These are phyloP conservation scores for Mycosarcoma maydis DNA, from an alignment of 1,284 basidiomycete genomes.

Conservation along the genomic window DNA sequence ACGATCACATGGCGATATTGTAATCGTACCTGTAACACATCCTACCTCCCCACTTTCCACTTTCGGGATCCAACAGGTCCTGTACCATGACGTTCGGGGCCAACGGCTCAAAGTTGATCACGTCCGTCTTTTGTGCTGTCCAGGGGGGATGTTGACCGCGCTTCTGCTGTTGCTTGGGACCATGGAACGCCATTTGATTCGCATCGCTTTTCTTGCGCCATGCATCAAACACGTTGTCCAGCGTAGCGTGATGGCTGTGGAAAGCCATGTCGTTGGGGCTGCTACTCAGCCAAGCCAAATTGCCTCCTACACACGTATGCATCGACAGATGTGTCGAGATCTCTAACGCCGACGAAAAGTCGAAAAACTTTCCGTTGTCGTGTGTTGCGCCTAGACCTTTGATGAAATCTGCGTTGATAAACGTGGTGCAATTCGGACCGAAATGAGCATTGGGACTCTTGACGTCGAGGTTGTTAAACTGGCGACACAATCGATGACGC, in stretches of 20 bases:
- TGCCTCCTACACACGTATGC: slow-evolving; percentile 34
- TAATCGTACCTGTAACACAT: slow-evolving; percentile 42
- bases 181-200: slow-evolving; percentile 26
- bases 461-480: slow-evolving; percentile 35
- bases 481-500: slow-evolving; percentile 29
- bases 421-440: slow-evolving; percentile 30
- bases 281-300: slow-evolving; percentile 27
- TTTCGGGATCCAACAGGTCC: slow-evolving; percentile 27
- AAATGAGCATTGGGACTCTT: slow-evolving; percentile 12
- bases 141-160: slow-evolving; percentile 10
- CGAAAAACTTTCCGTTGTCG: slow-evolving; percentile 25
- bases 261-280: slow-evolving; percentile 23
- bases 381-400: slow-evolving; percentile 13
- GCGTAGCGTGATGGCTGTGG: slow-evolving; percentile 7
- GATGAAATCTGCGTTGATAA: slow-evolving; percentile 23
- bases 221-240: slow-evolving; percentile 12
- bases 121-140: slow-evolving; percentile 18
- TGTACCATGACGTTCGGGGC: slow-evolving; percentile 18
- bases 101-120: slow-evolving; percentile 29
- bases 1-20: slow-evolving; percentile 4
- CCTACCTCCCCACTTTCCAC: slow-evolving; percentile 19
- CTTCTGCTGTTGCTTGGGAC: slow-evolving; percentile 27
- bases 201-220: slow-evolving; percentile 19
- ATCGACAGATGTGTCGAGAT: slow-evolving; percentile 26
- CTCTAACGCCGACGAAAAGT: slow-evolving; percentile 32